Evolutionary conservation across 2,329 filamentous ascomycete genomes (phyloP), one percentile per base, ranked within the genome.

Genomic region (Onygenales sp.): DNA sequence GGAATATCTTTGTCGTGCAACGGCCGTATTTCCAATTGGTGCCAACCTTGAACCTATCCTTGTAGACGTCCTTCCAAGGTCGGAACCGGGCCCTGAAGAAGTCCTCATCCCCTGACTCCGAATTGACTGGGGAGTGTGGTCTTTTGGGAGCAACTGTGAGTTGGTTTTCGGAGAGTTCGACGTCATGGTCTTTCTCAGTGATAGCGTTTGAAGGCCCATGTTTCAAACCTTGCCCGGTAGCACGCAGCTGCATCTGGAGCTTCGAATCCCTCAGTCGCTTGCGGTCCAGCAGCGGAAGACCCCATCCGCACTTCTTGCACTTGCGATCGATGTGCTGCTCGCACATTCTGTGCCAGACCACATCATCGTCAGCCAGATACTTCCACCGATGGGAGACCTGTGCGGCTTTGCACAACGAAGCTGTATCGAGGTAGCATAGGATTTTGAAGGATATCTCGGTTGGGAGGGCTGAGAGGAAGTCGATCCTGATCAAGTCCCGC

Each of bases 331-430:
- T 94, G 69, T 95, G 91, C 66, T 97, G 92, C 69, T 95, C 90
- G 67, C 93, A 98, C 91, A 97, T 96, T 59, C 86, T 87, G 66
- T 96, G 88, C 93, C 93, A 98, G 3, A 98, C 92, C 7, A 95
- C 87, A 68, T 98, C 92, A 65, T 96, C 92, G 63, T 97, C 93
- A n/a, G 93, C 92, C 42, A 98, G 75, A 54, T 82, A 82, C 57
- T 89, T 81, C 93, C 93, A 98, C 61, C 85, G 80, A 55, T 84
- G 82, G 67, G 89, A 96, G 53, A 98, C 93, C 69, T 96, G 91
- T 0, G 93, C 89, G 1, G 93, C 92, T 69, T 95, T 95, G 76
- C 93, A 97, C 0, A 98, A 79, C 0, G 92, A 96, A 2, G 87
- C 86, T 0, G 92, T 96, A 69, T 98, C 93, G 55, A 98, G 84